Base-by-base conservation (phyloP, 2,329 filamentous ascomycete species). In the Aspergillus brunneoviolaceus region DNA sequence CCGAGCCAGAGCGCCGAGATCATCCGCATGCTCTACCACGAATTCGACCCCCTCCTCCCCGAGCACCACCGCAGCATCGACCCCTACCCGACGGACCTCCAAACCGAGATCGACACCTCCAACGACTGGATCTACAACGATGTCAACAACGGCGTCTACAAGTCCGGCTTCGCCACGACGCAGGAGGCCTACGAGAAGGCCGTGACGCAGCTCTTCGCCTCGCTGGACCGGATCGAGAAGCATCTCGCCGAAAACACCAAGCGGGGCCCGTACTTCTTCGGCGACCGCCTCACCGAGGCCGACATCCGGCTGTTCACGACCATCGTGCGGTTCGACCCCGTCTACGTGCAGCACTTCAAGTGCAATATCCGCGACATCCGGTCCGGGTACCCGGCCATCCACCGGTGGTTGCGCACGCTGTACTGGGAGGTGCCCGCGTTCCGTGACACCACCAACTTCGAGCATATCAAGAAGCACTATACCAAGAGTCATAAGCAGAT, bases 381-480 rank as follows among this genome's bases (percentile, higher is more conserved):
- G 48, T 88, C 85, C 7, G 92, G 92, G 2, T 97, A 95, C 74
- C 93, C 93, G 29, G 80, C 83, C 54, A 79, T 96, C 60, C 91
- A 97, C 79, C 80, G 79, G 61, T 97, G 93, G 92, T 76, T 96
- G 78, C 84, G 90, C 58, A 84, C 88, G 70, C 79, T 96, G 68
- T 97, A 96, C 80, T 96, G 92, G 92, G 88, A 89, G 67, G 75
- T 87, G 25, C 81, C 87, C 0, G 92, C 91, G 2, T 97, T 96
- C 79, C 80, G 81, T 64, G 85, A 90, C 55, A 95, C 92, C 62
- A 96, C 93, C 23, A 85, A 97, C 76, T 96, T 96, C 74, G 86
- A 96, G 75, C 95, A 99, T 79, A 98, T 98, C 80, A 97, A 96
- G 85, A 89, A 84, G 49, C 86, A 89, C 69, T 89, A 89, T 72